Base-by-base conservation (phyloP, 2,329 filamentous ascomycete species). In the Gremmenia infestans region DNA sequence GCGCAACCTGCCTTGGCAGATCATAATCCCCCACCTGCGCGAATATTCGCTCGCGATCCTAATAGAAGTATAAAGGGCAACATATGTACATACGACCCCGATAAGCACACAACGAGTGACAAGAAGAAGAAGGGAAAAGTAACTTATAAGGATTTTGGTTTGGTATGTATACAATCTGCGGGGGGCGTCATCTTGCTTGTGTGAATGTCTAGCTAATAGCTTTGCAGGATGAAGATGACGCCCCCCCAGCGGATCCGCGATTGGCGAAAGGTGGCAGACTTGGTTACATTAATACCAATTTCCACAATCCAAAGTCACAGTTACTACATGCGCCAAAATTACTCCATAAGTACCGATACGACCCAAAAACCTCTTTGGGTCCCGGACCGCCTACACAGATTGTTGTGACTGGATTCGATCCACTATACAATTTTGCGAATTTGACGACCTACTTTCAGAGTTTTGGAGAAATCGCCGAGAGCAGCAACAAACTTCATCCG, bases 331-430 rank as follows among this genome's bases (percentile, higher is more conserved):
- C 87, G 28, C 88, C 88, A 0, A 96, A 96, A 73, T 86, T 87
- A 58, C 75, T 96, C 51, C 89, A 85, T 69, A 87, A 88, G 22
- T 97, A 95, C 72, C 74, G 82, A 25, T 94, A 91, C 72, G 92
- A 97, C 70, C 75, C 85, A 5, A 85, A 84, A 65, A 91, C 90
- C 4, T 96, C 93, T 2, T 84, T 95, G 65, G 93, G 92, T 0
- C 90, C 91, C 23, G 91, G 91, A 0, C 93, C 93, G 14, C 90
- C 94, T 2, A 91, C 88, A 2, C 91, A 96, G 70, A 85, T 99
- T 49, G 87, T 97, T 4, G 91, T 97, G 19, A 92, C 86, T n/a
- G 91, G 91, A n/a, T 97, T 97, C 70, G 94, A 97, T 72, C 92
- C 93, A 6, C 77, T 97, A 61, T 87, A 89, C 42, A 83, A 90